Evolutionary conservation across 768 basidiomycete genomes (phyloP), one percentile per base, ranked within the genome.

Genomic region (Pulveroboletus sp.): DNA sequence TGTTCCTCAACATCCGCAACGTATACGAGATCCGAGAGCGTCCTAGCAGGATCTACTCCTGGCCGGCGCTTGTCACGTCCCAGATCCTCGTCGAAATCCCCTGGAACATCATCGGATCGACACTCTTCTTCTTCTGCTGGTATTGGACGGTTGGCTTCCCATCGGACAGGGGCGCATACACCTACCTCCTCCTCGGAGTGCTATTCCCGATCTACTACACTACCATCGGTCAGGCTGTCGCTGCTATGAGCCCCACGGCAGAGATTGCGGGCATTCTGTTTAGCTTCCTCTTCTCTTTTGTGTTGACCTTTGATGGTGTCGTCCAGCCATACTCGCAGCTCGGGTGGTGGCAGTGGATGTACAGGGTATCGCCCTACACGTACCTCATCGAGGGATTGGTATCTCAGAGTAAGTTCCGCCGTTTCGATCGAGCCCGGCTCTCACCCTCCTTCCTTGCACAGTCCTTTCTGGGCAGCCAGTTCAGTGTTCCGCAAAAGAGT

Each of bases 301-400:
- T 84, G 32, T 58, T 86, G 45, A 81, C 72, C n/a, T 85, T 87
- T 58, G 75, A 85, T 52, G 85, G 84, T 51, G 81, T 87, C 32
- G 60, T 88, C 4, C 86, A 88, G 56, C 85, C 85, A 7, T 83
- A 70, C 59, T 55, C 72, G 8, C 70, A 73, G 16, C 76, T 87
- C 3, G 78, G 79, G 11, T 84, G 83, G 79, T 88, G 85, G 85
- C 60, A 66, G 43, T 87, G 85, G 84, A 84, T 86, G 84, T 87
- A 76, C 52, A 71, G 61, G 46, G 8, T 76, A 24, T 79, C 78
- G 4, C 79, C 80, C 0, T 80, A 71, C 60, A 77, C 77, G 2
- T 83, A 84, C 54, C 65, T 84, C 23, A 71, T 84, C 47, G 80
- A 81, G 42, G 74, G 67, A 25, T 52, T 78, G 20, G 53, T 70